These are phyloP conservation scores for Pseudofabraea citricarpa DNA, from an alignment of 2,329 filamentous ascomycete species.

Conservation along the genomic window DNA sequence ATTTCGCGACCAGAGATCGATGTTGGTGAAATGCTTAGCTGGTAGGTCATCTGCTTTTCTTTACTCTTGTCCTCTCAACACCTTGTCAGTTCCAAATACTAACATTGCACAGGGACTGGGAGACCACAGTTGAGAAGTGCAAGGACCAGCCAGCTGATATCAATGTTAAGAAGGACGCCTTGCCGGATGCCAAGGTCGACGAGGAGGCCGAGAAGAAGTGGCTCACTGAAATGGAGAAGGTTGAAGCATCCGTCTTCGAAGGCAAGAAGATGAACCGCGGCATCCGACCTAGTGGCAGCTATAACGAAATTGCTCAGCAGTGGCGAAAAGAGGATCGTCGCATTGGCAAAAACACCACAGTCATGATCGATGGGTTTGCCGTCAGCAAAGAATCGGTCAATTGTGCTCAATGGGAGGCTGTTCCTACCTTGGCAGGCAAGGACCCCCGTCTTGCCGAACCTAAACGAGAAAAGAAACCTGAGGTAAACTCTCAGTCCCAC, in stretches of 20 bases:
- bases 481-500: conserved; percentile 41
- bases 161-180: conserved; percentile 28
- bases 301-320: conserved; percentile 30
- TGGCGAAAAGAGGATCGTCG: conserved; percentile 43
- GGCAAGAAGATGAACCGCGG: conserved; percentile 43
- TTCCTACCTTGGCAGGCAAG: conserved; percentile 51
- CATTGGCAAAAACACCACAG: conserved; percentile 50
- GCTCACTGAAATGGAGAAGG: conserved; percentile 50
- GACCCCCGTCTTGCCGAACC: conserved; percentile 45
- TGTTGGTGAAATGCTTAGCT: conserved; percentile 50
- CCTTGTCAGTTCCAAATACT: conserved; percentile 1
- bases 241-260: conserved; percentile 52
- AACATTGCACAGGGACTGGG: conserved; percentile 37
- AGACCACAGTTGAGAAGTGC: conserved; percentile 47
- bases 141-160: conserved; percentile 44
- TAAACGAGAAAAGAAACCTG: conserved; percentile 41
- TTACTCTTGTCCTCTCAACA: no score
- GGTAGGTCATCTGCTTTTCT: conserved; percentile 22
- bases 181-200: conserved; percentile 26
- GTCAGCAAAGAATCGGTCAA: conserved; percentile 51
- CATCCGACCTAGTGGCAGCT: conserved; percentile 21
- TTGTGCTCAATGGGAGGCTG: conserved; percentile 50
- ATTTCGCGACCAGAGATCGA: conserved; percentile 47
- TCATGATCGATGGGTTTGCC: conserved; percentile 50
- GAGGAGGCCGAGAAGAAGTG: conserved; percentile 49